Conservation (phyloP, 345 rosid species). For the Citrus medica region DNA sequence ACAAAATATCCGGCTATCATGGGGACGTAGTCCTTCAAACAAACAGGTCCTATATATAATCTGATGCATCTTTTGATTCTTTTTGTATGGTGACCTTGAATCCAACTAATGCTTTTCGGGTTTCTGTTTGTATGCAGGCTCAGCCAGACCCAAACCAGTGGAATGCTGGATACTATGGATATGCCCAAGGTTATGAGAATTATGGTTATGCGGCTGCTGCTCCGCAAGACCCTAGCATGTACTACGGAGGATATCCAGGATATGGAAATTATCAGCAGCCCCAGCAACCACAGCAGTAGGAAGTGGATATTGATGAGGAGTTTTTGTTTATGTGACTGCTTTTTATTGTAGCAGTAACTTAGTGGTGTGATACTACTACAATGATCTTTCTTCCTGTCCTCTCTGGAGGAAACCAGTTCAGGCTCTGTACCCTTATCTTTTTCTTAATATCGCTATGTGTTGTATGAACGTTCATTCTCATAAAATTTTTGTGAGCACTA, state of each 20-base stretch:
- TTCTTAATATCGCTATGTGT: conserved; percentile 4
- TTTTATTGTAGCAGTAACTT: not conserved
- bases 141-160: conserved; percentile 66
- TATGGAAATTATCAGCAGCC: conserved; percentile 69
- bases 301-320: conserved; percentile 57
- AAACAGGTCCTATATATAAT: conserved; percentile 50
- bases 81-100: not conserved
- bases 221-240: conserved; percentile 79
- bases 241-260: conserved; percentile 79
- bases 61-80: not conserved
- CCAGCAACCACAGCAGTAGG: conserved; percentile 45
- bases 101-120: not conserved
- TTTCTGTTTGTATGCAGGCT: conserved; percentile 24
- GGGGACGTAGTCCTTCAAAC: conserved; percentile 91
- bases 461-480: not conserved
- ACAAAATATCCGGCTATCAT: conserved; percentile 81
- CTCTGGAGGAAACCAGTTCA: conserved; percentile 15
- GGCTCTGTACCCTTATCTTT: conserved; percentile 15
- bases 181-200: conserved; percentile 68
- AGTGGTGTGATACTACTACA: not conserved
- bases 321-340: not conserved
- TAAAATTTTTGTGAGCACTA: not conserved
- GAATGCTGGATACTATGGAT: conserved; percentile 67
- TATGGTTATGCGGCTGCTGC: conserved; percentile 67
- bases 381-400: not conserved